phyloP scores from a whole-genome alignment of 441 rosid species.

The Adansonia grandidieri region DNA sequence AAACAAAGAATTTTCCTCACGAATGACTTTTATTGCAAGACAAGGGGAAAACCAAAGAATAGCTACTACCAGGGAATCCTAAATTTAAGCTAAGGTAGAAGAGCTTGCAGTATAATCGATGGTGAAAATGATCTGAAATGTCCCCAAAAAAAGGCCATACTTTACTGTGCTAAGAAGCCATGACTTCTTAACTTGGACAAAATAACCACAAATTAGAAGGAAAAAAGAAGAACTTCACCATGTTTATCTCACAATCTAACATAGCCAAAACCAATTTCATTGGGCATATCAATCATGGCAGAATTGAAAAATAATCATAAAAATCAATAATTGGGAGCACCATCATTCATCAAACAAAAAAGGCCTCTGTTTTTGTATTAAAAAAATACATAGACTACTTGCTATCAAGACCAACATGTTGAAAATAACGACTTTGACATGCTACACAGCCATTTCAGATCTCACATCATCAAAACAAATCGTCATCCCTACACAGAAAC shows the following conservation, averaged over 20 bases:
- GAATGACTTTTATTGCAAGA: slow-evolving; percentile 5
- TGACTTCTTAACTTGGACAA: background rate
- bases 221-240: background rate
- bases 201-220: too few species aligned
- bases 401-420: background rate
- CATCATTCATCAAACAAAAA: slow-evolving; percentile 7
- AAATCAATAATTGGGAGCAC: slow-evolving; percentile 20
- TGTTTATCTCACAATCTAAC: slow-evolving; percentile 17
- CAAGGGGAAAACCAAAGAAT: background rate
- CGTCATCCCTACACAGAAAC: background rate
- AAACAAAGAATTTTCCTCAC: background rate
- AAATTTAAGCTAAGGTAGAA: background rate
- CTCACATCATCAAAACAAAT: background rate
- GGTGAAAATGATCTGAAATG: slow-evolving; percentile 10
- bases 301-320: background rate
- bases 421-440: slow-evolving; percentile 8
- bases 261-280: background rate
- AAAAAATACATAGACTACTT: background rate
- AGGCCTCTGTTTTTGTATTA: background rate
- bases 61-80: background rate
- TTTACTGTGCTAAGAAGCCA: background rate
- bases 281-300: background rate
- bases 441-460: slow-evolving; percentile 27
- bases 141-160: background rate
- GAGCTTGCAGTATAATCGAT: background rate